These are phyloP conservation scores for Peronosclerospora sorghi DNA, from an alignment of 352 stramenopile genomes.

Conservation along the genomic window DNA sequence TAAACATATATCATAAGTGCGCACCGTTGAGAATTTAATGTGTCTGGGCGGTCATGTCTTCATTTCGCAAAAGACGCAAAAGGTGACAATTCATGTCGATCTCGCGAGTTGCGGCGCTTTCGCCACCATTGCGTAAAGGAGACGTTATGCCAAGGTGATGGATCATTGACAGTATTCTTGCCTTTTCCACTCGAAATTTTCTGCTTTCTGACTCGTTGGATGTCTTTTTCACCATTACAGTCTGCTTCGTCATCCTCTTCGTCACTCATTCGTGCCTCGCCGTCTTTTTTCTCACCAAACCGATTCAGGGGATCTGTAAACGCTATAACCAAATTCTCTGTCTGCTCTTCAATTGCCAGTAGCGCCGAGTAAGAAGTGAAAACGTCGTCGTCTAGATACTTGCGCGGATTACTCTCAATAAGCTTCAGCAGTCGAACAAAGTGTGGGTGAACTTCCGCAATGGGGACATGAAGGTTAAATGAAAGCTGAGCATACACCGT, in stretches of 20 bases:
- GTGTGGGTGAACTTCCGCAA: constrained; percentile 75
- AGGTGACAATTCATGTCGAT: constrained; percentile 14
- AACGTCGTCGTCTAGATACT: constrained; percentile 83
- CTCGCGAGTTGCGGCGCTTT: constrained; percentile 25
- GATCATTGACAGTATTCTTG: constrained; percentile 17
- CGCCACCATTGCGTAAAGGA: constrained; percentile 76
- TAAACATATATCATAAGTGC: too few species aligned
- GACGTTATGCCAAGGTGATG: constrained; percentile 55
- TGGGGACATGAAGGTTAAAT: constrained; percentile 79
- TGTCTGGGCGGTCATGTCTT: neutral
- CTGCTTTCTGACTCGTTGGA: constrained; percentile 16
- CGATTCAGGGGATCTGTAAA: constrained; percentile 19
- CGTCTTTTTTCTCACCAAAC: constrained; percentile 56
- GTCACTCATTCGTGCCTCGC: constrained; percentile 54
- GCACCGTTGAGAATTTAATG: too few species aligned
- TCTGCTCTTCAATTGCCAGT: constrained; percentile 56
- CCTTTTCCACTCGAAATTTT: constrained; percentile 16
- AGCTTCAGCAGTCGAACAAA: constrained; percentile 77
- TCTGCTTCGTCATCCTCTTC: constrained; percentile 42
- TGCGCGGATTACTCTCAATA: constrained; percentile 82
- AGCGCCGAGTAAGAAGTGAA: constrained; percentile 67
- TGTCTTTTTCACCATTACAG: constrained; percentile 13
- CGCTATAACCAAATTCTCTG: constrained; percentile 19
- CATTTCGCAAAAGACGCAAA: constrained; percentile 6
- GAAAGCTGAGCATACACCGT: constrained; percentile 84